phyloP scores from a whole-genome alignment of 106 monocot species.

The Dendrobium catenatum region DNA sequence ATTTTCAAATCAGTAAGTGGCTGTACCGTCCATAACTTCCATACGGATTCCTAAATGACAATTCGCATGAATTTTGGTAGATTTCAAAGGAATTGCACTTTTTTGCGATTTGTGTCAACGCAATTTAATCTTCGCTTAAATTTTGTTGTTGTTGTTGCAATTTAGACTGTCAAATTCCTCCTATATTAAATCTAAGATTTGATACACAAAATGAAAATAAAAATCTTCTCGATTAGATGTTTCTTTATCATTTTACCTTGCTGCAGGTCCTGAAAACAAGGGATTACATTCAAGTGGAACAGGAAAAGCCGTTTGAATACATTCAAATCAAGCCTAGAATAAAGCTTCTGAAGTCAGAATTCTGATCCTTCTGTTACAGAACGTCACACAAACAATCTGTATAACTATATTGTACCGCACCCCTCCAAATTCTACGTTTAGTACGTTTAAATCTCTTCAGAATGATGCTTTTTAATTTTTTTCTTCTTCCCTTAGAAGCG shows the following conservation, averaged over 20 bases:
- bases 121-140: no score
- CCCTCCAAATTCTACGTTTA: background rate
- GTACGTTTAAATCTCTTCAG: background rate
- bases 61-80: no score
- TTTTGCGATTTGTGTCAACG: no score
- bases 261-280: constrained; percentile 80
- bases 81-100: no score
- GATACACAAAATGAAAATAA: background rate
- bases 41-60: no score
- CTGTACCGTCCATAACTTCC: no score
- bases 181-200: no score
- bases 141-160: no score
- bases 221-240: background rate
- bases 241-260: background rate
- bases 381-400: constrained; percentile 1
- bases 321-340: constrained; percentile 59
- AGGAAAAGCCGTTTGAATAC: constrained; percentile 58
- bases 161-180: no score
- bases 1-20: no score
- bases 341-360: constrained; percentile 79
- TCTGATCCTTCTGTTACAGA: constrained; percentile 31
- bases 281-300: constrained; percentile 81
- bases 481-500: background rate
- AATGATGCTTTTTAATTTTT: background rate
- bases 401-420: background rate